phyloP scores from a whole-genome alignment of 1,284 basidiomycete species.

The Peniophora sp. region DNA sequence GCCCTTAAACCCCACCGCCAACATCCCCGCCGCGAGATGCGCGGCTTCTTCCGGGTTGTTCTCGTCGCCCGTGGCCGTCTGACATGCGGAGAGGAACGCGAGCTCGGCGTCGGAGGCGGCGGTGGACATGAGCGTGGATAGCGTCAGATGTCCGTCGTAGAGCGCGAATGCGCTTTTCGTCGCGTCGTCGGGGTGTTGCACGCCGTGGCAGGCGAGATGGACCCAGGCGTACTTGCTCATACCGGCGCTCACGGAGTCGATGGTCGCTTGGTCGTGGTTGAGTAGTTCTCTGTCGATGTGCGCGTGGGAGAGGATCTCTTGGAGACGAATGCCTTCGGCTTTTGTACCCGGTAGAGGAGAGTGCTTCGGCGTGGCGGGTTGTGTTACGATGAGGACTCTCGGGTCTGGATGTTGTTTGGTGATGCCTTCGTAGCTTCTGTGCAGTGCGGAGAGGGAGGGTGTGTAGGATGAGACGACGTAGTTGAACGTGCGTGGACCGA shows the following conservation, averaged over 20 bases:
- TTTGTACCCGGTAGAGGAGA: not conserved
- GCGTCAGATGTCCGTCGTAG: constrained; percentile 1
- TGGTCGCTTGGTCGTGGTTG: constrained; percentile 8
- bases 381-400: not conserved
- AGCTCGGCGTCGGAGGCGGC: not conserved
- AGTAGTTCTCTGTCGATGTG: not conserved
- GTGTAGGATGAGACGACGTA: not conserved
- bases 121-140: not conserved
- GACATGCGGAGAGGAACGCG: constrained; percentile 18
- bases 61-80: constrained; percentile 17
- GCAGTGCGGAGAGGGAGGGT: not conserved
- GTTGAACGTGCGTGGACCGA: not conserved
- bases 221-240: not conserved
- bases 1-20: constrained; percentile 13
- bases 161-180: constrained; percentile 2
- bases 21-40: constrained; percentile 19
- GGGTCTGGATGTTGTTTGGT: too few species aligned
- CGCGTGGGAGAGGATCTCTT: not conserved
- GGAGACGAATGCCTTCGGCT: not conserved
- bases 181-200: not conserved
- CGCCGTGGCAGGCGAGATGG: constrained; percentile 2
- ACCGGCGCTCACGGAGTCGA: not conserved
- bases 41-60: constrained; percentile 14
- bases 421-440: too few species aligned
- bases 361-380: not conserved